Evolutionary conservation across 2,329 filamentous ascomycete genomes (phyloP), one percentile per base, ranked within the genome.

Genomic region (Fusarium caatingaense): DNA sequence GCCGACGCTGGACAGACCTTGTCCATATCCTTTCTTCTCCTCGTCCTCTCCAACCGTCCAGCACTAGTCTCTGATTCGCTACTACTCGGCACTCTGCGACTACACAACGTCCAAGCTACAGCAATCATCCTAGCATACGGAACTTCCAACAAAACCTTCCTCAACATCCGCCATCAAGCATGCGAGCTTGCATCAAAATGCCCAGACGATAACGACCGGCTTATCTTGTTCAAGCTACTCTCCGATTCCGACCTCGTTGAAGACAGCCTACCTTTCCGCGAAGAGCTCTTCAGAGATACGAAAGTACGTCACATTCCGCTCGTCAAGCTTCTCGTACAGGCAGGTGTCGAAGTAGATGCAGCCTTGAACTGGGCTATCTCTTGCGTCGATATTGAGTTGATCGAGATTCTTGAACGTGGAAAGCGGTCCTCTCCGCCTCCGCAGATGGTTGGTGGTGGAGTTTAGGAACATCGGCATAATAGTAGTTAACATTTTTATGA

Each of bases 71-170:
- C 53, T 0, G 57, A 30, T 0, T 13, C 41, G 0, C 11, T 49
- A 1, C 34, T 69, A 1, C 28, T 69, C 2, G 30, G 41, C 1
- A 9, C 53, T 16, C 28, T 69, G 0, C 11, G 28, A 4, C 5
- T 66, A 1, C 25, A 56, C 15, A 64, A n/a, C 2, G 30, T 46
- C 5, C 40, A 58, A 3, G 66, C 66, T 2, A 44, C 46, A 28
- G 56, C 56, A 1, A 15, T 70, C 16, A 18, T 56, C 8, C 5
- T 69, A 6, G 66, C 48, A 4, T 69, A 64, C 16, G 34, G 49
- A 2, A 15, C 8, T 2, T 67, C 66, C 2, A 58, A 44, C 4
- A 20, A 56, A 15, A 12, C 23, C 5, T 67, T 69, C 21, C 49
- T 53, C 12, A 7, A 23, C 0, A 25, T 70, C 1, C 56, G 56